phyloP scores from a whole-genome alignment of 1,284 basidiomycete species.

The Moesziomyces parantarcticus region DNA sequence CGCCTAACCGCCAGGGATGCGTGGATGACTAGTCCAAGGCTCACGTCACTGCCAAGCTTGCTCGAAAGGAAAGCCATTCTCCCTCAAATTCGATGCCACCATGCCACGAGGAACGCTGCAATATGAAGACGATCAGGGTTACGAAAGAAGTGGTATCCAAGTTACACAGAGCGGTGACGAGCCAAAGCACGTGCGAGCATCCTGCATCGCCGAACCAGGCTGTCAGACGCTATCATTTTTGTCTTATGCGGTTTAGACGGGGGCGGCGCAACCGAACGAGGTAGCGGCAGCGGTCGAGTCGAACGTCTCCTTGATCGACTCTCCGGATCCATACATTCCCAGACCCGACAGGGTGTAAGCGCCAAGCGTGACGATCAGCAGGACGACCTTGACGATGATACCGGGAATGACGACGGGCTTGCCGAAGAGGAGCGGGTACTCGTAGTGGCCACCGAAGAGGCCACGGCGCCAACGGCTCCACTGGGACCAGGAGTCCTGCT shows the following conservation, averaged over 20 bases:
- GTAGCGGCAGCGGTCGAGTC: slow-evolving; percentile 34
- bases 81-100: too few species aligned
- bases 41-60: too few species aligned
- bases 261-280: slow-evolving; percentile 50
- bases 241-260: slow-evolving; percentile 15
- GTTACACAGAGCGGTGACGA: too few species aligned
- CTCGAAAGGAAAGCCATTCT: too few species aligned
- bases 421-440: slow-evolving; percentile 3
- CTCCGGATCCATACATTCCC: slow-evolving; percentile 69
- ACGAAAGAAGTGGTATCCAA: too few species aligned
- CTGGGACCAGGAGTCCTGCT: slow-evolving; percentile 37
- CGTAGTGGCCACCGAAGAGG: slow-evolving; percentile 54
- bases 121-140: too few species aligned
- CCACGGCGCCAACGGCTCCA: slow-evolving; percentile 52
- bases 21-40: too few species aligned
- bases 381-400: slow-evolving; percentile 68
- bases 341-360: slow-evolving; percentile 67
- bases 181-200: too few species aligned
- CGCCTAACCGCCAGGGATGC: too few species aligned
- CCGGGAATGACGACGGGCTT: slow-evolving; percentile 12
- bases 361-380: slow-evolving; percentile 68
- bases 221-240: too few species aligned
- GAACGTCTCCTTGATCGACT: slow-evolving; percentile 45
- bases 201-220: too few species aligned
- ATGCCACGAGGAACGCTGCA: too few species aligned